Evolutionary conservation across 106 monocot genomes (phyloP).

Genomic region (Amphibolis antarctica): DNA sequence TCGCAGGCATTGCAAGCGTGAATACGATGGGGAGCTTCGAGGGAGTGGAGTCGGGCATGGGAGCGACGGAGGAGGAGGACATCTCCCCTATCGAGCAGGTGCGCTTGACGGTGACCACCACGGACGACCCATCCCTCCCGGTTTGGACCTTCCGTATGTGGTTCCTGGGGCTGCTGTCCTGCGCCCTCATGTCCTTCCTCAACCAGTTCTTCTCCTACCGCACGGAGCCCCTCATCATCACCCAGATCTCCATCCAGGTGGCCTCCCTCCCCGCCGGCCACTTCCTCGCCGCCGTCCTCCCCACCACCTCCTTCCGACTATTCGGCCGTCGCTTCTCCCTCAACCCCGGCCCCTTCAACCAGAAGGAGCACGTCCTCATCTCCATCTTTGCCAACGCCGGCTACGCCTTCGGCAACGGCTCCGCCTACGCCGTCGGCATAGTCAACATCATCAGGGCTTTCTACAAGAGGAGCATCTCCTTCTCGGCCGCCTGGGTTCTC

Average conservation of each 20-base stretch:
- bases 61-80: slow-evolving; percentile 22
- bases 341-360: slow-evolving; percentile 24
- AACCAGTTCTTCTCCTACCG: slow-evolving; percentile 90
- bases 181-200: slow-evolving; percentile 49
- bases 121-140: slow-evolving; percentile 59
- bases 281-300: slow-evolving; percentile 13
- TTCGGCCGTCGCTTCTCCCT: slow-evolving; percentile 10
- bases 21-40: too few species aligned
- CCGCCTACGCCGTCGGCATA: slow-evolving; percentile 18
- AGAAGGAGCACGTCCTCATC: slow-evolving; percentile 25
- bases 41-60: background rate
- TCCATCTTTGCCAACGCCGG: slow-evolving; percentile 26
- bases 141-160: slow-evolving; percentile 86
- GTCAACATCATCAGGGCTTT: slow-evolving; percentile 16
- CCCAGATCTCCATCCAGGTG: slow-evolving; percentile 70
- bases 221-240: slow-evolving; percentile 59
- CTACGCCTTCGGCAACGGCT: slow-evolving; percentile 6
- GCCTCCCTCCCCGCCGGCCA: slow-evolving; percentile 52
- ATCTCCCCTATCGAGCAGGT: slow-evolving; percentile 71
- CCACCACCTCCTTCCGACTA: background rate
- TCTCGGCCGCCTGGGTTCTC: slow-evolving; percentile 7
- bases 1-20: too few species aligned
- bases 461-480: slow-evolving; percentile 14
- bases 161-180: slow-evolving; percentile 52
- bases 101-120: slow-evolving; percentile 46